These are phyloP conservation scores for Anisodus acutangulus DNA, from an alignment of 257 asterid genomes.

Conservation along the genomic window DNA sequence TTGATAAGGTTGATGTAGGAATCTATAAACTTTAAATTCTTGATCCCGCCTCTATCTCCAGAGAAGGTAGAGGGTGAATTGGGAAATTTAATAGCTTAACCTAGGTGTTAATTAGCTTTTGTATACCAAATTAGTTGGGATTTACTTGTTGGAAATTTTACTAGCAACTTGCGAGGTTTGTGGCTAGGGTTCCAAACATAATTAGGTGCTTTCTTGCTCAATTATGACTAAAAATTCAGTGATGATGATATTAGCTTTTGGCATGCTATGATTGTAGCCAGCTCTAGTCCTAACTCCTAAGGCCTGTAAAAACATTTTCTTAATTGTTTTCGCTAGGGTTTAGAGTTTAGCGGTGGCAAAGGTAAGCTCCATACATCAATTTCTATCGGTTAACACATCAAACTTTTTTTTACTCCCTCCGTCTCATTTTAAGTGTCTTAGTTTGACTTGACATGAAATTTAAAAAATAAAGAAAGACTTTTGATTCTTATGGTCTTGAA, in stretches of 20 bases:
- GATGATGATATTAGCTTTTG: not conserved
- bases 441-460: no score
- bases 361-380: no score
- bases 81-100: not conserved
- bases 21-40: no score
- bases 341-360: not conserved
- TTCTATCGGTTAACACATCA: no score
- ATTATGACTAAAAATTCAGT: not conserved
- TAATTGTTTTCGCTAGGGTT: not conserved
- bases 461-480: no score
- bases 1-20: no score
- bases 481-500: no score
- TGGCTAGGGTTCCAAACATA: not conserved
- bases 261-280: conserved; percentile 10
- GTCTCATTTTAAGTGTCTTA: no score
- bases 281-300: not conserved
- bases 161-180: conserved; percentile 10
- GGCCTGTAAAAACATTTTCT: not conserved
- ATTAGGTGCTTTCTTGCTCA: not conserved
- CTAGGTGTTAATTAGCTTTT: not conserved
- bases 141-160: not conserved
- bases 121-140: conserved; percentile 6
- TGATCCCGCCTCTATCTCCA: no score
- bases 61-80: not conserved
- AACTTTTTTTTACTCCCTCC: no score